Evolutionary conservation across 75 land plant genomes (phyloP).

Genomic region (Sequoiadendron giganteum): DNA sequence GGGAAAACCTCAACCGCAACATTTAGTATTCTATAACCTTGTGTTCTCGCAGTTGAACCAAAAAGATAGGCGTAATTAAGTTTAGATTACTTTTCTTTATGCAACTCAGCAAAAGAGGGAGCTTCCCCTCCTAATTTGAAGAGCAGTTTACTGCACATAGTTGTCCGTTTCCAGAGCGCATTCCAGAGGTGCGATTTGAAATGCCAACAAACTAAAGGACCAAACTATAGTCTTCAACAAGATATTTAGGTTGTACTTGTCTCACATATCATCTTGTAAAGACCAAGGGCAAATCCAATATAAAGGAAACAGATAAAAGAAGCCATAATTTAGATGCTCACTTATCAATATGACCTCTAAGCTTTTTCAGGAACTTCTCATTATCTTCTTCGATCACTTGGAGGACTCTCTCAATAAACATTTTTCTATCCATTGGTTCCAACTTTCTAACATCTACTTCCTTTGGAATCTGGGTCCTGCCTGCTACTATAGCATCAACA

Average conservation of each 20-base stretch:
- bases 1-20: too few relatives aligned
- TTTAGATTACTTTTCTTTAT: too few relatives aligned
- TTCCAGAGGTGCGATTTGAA: too few relatives aligned
- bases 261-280: background rate
- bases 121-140: too few relatives aligned
- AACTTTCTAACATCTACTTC: constrained; percentile 60
- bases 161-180: too few relatives aligned
- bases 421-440: constrained; percentile 35
- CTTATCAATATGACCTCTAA: constrained; percentile 66
- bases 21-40: too few relatives aligned
- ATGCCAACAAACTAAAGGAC: too few relatives aligned
- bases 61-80: too few relatives aligned
- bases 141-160: too few relatives aligned
- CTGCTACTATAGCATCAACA: background rate
- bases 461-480: background rate
- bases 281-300: too few relatives aligned
- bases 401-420: constrained; percentile 60
- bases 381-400: constrained; percentile 77
- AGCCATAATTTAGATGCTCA: constrained; percentile 9
- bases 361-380: constrained; percentile 63
- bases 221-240: background rate
- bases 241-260: background rate
- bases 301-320: background rate
- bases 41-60: too few relatives aligned
- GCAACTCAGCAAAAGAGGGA: too few relatives aligned